These are phyloP conservation scores for Zygotorulaspora chibaensis DNA, from an alignment of 805 yeast genomes.

Conservation along the genomic window DNA sequence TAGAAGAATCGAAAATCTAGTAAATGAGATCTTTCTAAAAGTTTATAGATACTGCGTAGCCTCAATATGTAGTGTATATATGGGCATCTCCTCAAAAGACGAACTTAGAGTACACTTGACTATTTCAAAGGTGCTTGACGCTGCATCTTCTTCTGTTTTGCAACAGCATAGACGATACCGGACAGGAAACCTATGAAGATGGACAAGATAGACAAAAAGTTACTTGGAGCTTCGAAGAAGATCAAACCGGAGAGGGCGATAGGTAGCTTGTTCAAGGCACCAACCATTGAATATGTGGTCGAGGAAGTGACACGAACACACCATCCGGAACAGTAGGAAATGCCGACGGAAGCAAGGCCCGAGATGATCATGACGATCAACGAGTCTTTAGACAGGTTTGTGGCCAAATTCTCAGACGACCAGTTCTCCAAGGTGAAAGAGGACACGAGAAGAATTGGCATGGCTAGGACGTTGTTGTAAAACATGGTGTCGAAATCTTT, in stretches of 20 bases:
- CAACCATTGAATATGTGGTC: conserved; percentile 98
- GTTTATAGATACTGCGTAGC: no score
- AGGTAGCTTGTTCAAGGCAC: conserved; percentile 97
- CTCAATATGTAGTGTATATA: no score
- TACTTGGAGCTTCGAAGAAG: conserved; percentile 92
- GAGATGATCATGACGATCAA: conserved; percentile 82
- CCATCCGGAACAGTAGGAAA: conserved; percentile 99
- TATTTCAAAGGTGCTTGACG: conserved; percentile 13
- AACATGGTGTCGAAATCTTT: conserved; percentile 97
- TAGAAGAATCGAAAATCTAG: no score
- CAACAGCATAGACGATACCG: conserved; percentile 92
- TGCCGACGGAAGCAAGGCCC: conserved; percentile 93
- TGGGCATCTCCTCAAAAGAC: background rate
- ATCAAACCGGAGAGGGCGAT: conserved; percentile 92
- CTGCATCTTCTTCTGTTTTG: conserved; percentile 79
- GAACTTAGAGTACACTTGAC: no score
- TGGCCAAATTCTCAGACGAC: conserved; percentile 71
- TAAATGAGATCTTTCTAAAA: no score
- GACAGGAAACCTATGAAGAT: conserved; percentile 91
- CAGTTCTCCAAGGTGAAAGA: conserved; percentile 88
- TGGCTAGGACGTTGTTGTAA: conserved; percentile 90
- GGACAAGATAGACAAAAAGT: conserved; percentile 86
- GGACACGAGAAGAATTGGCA: conserved; percentile 77
- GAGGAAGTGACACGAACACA: conserved; percentile 98
- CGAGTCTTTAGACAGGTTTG: conserved; percentile 71